A percentile compares a stretch with the other conserved stretches of the same genome.
Evolutionary conservation across 805 yeast genomes (phyloP).

Genomic region (Ogataea siamensis): DNA sequence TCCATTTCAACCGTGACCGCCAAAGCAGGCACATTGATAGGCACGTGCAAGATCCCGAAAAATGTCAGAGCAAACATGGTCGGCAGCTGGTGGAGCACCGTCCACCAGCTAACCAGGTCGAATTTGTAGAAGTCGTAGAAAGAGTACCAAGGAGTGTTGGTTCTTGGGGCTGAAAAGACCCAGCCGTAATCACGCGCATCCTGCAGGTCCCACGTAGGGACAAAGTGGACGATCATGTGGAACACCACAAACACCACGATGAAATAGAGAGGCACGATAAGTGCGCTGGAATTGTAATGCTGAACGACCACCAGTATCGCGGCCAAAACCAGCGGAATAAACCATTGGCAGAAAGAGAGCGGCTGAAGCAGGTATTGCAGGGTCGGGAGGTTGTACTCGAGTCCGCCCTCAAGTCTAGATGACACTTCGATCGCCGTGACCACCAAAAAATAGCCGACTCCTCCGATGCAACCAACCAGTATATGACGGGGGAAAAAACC

Average conservation of each 20-base stretch:
- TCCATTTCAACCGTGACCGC: constrained; percentile 89
- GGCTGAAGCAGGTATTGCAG: constrained; percentile 45
- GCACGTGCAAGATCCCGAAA: constrained; percentile 94
- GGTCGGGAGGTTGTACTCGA: constrained; percentile 61
- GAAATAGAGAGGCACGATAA: constrained; percentile 79
- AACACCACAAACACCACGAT: constrained; percentile 66
- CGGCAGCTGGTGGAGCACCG: constrained; percentile 69
- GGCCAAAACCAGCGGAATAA: constrained; percentile 66
- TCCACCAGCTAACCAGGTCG: constrained; percentile 68
- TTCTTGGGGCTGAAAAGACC: constrained; percentile 69
- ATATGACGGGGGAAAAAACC: constrained; percentile 97
- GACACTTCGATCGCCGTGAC: constrained; percentile 91
- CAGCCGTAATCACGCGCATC: constrained; percentile 74
- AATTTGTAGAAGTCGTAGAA: constrained; percentile 76
- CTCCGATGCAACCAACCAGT: constrained; percentile 95
- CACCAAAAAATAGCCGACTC: constrained; percentile 90
- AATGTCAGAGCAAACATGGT: constrained; percentile 95
- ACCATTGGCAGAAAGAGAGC: constrained; percentile 59
- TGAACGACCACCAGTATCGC: constrained; percentile 58
- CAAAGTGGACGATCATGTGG: constrained; percentile 62
- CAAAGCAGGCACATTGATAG: constrained; percentile 95
- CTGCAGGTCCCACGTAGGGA: constrained; percentile 64
- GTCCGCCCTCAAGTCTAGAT: constrained; percentile 73
- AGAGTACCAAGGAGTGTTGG: constrained; percentile 83
- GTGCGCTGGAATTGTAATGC: constrained; percentile 55